Base-by-base conservation (phyloP, 2,329 filamentous ascomycete species). In the Lizonia empirigonia region DNA sequence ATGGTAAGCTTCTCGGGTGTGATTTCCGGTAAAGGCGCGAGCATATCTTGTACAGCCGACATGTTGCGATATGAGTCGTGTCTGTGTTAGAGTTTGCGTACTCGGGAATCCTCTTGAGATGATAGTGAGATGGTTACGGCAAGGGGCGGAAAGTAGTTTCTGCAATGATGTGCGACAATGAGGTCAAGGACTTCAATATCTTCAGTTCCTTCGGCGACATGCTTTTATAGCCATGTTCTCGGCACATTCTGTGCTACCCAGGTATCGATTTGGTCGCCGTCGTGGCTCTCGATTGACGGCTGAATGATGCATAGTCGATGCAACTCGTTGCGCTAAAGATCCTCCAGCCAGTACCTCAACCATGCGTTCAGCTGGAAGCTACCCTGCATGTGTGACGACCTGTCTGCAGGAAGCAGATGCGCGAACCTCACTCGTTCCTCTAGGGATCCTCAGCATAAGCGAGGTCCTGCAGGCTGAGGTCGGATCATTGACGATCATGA, bases 1-100 rank as follows among this genome's bases (percentile, higher is more conserved):
- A 65, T 53, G 1, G 59, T 58, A 8, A 65, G 60, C 44, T 63
- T 63, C 33, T 65, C 62, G 2, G 60, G 59, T 1, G 59, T 53
- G 15, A 65, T 62, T 1, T 64, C 45, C n/a, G 51, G 51, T 8
- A 54, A 40, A 1, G 39, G 44, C 1, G 39, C 12, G 8, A 49
- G 40, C 19, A 45, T 44, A 18, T 54, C 51, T 12, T 44, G 40
- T 10, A 45, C 38, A 7, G 27, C 7, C 3, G 50, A 33, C 50
- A 53, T 48, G 1, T 12, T 49, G 39, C 20, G 2, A 3, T 33
- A 18, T 16, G n/a, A n/a, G n/a, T n/a, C n/a, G n/a, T n/a, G n/a
- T n/a, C n/a, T n/a, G n/a, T n/a, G n/a, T n/a, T n/a, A n/a, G n/a
- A n/a, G n/a, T n/a, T n/a, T n/a, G n/a, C n/a, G n/a, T n/a, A n/a